Conservation (phyloP, 169 alveolate species). For the Eimeria falciformis region DNA sequence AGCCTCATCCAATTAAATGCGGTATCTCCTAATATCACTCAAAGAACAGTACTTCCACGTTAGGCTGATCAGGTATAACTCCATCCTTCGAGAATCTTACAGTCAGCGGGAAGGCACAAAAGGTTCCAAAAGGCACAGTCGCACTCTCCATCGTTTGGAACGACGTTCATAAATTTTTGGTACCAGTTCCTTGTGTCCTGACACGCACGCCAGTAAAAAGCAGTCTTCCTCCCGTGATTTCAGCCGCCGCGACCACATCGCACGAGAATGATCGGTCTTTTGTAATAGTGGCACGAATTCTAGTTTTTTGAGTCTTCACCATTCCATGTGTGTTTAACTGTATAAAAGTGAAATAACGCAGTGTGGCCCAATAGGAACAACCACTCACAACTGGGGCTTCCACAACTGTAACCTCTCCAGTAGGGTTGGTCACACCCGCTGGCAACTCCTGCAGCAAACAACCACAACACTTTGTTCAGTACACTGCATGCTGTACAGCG, state of each 20-base stretch:
- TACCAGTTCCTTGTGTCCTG: constrained; percentile 63
- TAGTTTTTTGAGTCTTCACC: too few species aligned
- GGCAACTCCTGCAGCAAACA: constrained; percentile 59
- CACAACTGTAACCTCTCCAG: constrained; percentile 60
- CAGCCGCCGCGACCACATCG: too few species aligned
- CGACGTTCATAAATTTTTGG: constrained; percentile 60
- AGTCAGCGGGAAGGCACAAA: constrained; percentile 65
- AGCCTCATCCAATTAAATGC: not conserved
- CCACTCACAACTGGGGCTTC: constrained; percentile 57
- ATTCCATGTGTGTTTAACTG: too few species aligned
- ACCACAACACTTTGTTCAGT: too few species aligned
- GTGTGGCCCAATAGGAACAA: too few species aligned
- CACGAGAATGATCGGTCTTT: too few species aligned
- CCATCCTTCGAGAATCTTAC: not conserved
- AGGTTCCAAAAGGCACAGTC: constrained; percentile 63
- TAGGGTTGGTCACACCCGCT: constrained; percentile 37
- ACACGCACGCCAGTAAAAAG: not conserved
- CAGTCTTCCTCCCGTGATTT: too few species aligned
- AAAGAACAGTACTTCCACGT: too few species aligned
- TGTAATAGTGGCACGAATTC: too few species aligned
- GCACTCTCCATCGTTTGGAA: constrained; percentile 65
- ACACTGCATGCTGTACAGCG: too few species aligned
- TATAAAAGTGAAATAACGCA: too few species aligned
- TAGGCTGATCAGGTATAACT: not conserved
- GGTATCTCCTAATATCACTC: too few species aligned